These are phyloP conservation scores for Magnusiomyces clavatus DNA, from an alignment of 1,139 yeast species.

Conservation along the genomic window DNA sequence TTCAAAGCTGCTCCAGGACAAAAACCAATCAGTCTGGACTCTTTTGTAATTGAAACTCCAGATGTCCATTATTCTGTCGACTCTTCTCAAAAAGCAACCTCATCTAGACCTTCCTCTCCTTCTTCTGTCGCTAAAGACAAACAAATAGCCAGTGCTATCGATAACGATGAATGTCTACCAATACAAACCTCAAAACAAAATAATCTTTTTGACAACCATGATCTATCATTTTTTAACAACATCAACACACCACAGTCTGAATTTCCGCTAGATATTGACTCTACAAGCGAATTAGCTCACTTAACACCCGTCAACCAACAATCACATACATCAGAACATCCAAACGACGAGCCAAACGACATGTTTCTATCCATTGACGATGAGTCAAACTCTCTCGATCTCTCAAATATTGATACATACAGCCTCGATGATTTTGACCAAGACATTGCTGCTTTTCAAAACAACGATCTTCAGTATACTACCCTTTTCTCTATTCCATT, in stretches of 20 bases:
- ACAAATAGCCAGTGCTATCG: neutral
- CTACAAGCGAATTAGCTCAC: too few species aligned
- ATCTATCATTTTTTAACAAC: too few species aligned
- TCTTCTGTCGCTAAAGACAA: neutral
- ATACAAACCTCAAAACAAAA: neutral
- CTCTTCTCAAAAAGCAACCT: too few species aligned
- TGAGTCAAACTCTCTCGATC: too few species aligned
- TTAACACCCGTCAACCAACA: too few species aligned
- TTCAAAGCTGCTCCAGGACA: slow-evolving; percentile 22
- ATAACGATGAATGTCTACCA: neutral
- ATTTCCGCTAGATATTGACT: too few species aligned
- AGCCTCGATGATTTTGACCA: slow-evolving; percentile 5
- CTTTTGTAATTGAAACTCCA: slow-evolving; percentile 20
- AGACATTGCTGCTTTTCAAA: neutral
- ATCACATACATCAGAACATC: too few species aligned
- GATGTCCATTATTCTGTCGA: slow-evolving; percentile 5
- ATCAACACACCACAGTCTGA: too few species aligned
- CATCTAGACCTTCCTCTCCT: neutral
- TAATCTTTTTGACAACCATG: neutral
- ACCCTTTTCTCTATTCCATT: slow-evolving; percentile 19
- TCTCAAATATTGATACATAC: neutral
- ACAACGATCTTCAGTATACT: neutral
- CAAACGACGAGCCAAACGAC: too few species aligned
- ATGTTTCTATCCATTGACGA: too few species aligned
- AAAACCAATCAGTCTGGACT: slow-evolving; percentile 14